Evolutionary conservation across 345 rosid genomes (phyloP), one percentile per base, ranked within the genome.

Genomic region (Populus davidiana): DNA sequence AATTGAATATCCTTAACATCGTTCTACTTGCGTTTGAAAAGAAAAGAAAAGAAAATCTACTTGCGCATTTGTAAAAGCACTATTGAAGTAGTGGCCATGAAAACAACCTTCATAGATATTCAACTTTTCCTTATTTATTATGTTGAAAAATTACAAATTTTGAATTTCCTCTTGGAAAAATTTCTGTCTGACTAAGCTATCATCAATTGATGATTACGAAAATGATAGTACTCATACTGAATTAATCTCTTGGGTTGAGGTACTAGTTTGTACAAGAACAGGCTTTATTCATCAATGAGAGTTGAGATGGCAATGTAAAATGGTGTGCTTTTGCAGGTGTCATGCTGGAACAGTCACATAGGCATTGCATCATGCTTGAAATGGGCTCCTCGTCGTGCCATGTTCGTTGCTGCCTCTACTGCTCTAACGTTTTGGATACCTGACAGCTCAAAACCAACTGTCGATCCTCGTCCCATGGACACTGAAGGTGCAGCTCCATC

Each of bases 361-460:
- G 98, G 99, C 12, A 85, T 96, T 59, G 81, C 91, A 49, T 81
- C 95, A 6, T 91, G 96, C 87, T 82, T 94, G 88, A 93, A 93
- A 78, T 96, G 99, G 98, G 97, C 99, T 62, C 98, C 98, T 68
- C 94, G 94, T 23, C 84, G 98, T 62, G 95, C 83, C 59, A 90
- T 96, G 97, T 90, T 96, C 16, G 97, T 85, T 33, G 98, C 97
- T 67, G 98, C 97, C 36, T 90, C 97, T 16, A 67, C 90, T 47
- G 94, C 88, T 80, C 98, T 96, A 73, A 89, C 97, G 20, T 90
- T 92, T 75, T 96, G 98, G 98, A 93, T 96, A 78, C 99, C 97
- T 13, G 85, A 87, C 67, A 79, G 75, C 31, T 80, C 86, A 27
- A 90, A 86, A 27, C 44, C 84, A 74, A 71, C 81, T 61, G 71